Evolutionary conservation across 2,329 filamentous ascomycete genomes (phyloP), one percentile per base, ranked within the genome.

Genomic region (Botrytis elliptica): DNA sequence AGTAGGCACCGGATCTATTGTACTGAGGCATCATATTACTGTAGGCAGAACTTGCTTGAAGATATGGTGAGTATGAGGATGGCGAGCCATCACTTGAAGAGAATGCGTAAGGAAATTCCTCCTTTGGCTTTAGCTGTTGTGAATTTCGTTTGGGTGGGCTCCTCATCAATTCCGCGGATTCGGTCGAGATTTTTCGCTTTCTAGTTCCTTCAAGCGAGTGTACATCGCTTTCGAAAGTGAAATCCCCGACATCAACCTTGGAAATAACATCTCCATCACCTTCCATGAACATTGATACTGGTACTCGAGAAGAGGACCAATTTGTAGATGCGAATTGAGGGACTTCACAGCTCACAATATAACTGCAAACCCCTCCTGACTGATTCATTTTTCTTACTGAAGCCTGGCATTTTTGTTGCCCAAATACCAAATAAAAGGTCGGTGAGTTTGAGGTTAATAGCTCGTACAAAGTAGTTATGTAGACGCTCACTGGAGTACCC

Each of bases 381-480:
- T 85, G 88, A 77, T 83, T 86, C 81, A 85, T 81, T 80, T 91
- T 91, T 64, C 88, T 86, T 38, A 94, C 85, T 73, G 90, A 87
- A 74, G 90, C 90, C 72, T 89, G 86, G 82, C 90, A 92, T 81
- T 91, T 90, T 79, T 92, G 89, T n/a, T 88, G 86, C n/a, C 93
- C 94, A 82, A 97, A 97, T 65, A 91, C 88, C 72, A 97, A 83
- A 76, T 84, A 91, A 79, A 93, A 90, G 69, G 86, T 85, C 3
- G 87, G 85, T 72, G 84, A 80, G 60, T 85, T 87, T 74, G 86
- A 86, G 46, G 86, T 87, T 82, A 90, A 88, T 73, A 97, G 84
- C 80, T 97, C 92, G 83, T 93, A 93, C 75, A 91, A 87, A 62
- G 92, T 91, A 70, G 91, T 90, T 44, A 97, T 88, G 80, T 93